These are phyloP conservation scores for Beauveria brongniartii DNA, from an alignment of 2,329 filamentous ascomycete genomes.

Conservation along the genomic window DNA sequence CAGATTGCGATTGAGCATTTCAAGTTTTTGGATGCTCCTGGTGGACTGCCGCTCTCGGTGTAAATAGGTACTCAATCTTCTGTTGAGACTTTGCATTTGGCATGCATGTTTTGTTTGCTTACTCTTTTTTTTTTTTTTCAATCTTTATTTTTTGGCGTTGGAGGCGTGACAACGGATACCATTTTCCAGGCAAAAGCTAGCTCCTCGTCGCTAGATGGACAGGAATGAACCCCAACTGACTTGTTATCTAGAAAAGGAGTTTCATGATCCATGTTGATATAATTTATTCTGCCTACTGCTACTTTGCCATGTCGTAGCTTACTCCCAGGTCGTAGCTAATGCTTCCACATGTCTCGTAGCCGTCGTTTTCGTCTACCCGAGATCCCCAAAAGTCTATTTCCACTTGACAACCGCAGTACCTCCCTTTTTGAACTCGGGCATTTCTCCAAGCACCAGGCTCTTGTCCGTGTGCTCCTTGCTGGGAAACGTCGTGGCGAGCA, in stretches of 20 bases:
- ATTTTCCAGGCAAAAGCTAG: slow-evolving; percentile 2
- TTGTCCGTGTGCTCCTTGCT: slow-evolving; percentile 72
- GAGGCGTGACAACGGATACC: slow-evolving; percentile 2
- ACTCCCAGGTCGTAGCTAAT: neutral
- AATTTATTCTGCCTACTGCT: neutral
- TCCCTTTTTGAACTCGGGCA: slow-evolving; percentile 58
- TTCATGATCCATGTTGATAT: neutral
- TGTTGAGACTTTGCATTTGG: neutral
- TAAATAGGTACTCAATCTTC: neutral
- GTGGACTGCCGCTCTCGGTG: slow-evolving; percentile 13
- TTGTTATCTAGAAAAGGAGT: neutral
- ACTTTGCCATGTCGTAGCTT: neutral
- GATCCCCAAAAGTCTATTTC: slow-evolving; percentile 22
- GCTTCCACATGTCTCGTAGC: neutral
- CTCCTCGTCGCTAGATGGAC: neutral
- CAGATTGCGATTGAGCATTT: slow-evolving; percentile 81
- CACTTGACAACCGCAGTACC: slow-evolving; percentile 59
- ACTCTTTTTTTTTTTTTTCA: neutral
- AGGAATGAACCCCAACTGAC: neutral
- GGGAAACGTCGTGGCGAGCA: slow-evolving; percentile 75
- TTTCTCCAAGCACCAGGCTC: slow-evolving; percentile 46
- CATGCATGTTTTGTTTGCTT: neutral
- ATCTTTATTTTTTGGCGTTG: slow-evolving; percentile 1
- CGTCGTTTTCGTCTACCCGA: neutral
- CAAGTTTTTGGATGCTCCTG: slow-evolving; percentile 51